Base-by-base conservation (phyloP, 768 basidiomycete species). In the Tulasnella sp. region DNA sequence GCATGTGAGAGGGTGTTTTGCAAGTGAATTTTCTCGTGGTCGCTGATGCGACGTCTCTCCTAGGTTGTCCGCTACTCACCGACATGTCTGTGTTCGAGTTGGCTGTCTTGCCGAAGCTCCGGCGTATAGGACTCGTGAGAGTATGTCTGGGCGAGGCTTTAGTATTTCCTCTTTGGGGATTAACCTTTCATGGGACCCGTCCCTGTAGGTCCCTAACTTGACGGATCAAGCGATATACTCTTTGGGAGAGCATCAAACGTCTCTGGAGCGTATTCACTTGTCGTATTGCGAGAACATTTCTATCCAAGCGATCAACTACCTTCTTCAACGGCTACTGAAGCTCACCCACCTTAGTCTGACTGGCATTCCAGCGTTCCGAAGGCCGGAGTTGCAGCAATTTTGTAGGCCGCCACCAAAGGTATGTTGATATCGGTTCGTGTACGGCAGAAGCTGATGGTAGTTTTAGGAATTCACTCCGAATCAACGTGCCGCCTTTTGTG, bases 271-370 rank as follows among this genome's bases (percentile, higher is more conserved):
- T 37, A 90, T 99, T 19, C 96, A 99, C 70, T 74, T 99, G 48
- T 96, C 91, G 2, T 97, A 98, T 67, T 99, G 96, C 69, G 90
- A 96, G 67, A 87, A 93, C 65, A 85, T 99, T 56, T 82, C 86
- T 5, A 87, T 97, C 63, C 78, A 83, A 72, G 92, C 92, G 15
- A 80, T 98, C 48, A 86, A 93, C 65, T 89, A 84, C 68, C 77
- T 99, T 42, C 77, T 99, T 40, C 82, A 86, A 66, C 83, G 84
- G 65, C 76, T 98, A n/a, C 81, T 82, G 65, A 86, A 87, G 63
- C 73, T 99, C 29, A 96, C 90, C 0, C 96, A 99, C 72, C 76
- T 99, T 45, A 94, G 91, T 69, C 70, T 99, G 60, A 97, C 96
- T n/a, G 96, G 93, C n/a, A 86, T 99, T 31, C 83, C 83, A 7